A percentile compares a stretch with the other conserved stretches of the same genome.
Conservation (phyloP, 1,284 basidiomycete genomes). For the Heterobasidion irregulare region DNA sequence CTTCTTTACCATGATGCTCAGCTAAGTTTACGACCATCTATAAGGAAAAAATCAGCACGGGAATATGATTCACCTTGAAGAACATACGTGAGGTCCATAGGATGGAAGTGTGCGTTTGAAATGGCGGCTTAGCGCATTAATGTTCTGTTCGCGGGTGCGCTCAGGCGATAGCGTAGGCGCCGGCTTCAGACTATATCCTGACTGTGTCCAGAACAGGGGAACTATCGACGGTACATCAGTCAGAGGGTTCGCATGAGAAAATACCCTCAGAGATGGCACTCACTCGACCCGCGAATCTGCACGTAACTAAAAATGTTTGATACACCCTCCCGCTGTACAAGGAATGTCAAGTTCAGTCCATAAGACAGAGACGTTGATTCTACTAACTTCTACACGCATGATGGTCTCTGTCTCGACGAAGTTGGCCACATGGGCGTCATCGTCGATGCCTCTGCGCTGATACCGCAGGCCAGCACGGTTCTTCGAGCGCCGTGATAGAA, state of each 20-base stretch:
- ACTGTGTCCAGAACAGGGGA: constrained; percentile 85
- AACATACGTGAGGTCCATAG: constrained; percentile 71
- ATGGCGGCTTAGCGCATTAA: constrained; percentile 67
- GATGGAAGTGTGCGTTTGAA: constrained; percentile 57
- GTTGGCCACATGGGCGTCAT: constrained; percentile 78
- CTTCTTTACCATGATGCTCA: constrained; percentile 87
- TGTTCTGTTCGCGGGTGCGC: constrained; percentile 66
- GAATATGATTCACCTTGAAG: neutral
- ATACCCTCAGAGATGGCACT: constrained; percentile 14
- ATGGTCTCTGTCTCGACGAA: constrained; percentile 94
- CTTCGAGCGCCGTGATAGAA: constrained; percentile 83
- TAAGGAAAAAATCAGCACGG: too few relatives aligned
- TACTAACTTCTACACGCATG: constrained; percentile 63
- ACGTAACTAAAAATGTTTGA: constrained; percentile 81
- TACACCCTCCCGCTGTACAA: constrained; percentile 52
- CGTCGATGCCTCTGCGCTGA: constrained; percentile 91
- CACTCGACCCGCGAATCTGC: constrained; percentile 85
- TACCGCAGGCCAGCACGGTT: constrained; percentile 92
- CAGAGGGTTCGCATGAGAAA: constrained; percentile 1
- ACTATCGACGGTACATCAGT: constrained; percentile 35
- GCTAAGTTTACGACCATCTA: constrained; percentile 85
- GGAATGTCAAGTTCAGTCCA: constrained; percentile 12
- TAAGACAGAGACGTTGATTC: constrained; percentile 1
- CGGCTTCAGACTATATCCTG: constrained; percentile 81
- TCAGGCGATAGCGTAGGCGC: constrained; percentile 73